Conservation (phyloP, 2,329 filamentous ascomycete species). For the Zasmidium citrigriseum region DNA sequence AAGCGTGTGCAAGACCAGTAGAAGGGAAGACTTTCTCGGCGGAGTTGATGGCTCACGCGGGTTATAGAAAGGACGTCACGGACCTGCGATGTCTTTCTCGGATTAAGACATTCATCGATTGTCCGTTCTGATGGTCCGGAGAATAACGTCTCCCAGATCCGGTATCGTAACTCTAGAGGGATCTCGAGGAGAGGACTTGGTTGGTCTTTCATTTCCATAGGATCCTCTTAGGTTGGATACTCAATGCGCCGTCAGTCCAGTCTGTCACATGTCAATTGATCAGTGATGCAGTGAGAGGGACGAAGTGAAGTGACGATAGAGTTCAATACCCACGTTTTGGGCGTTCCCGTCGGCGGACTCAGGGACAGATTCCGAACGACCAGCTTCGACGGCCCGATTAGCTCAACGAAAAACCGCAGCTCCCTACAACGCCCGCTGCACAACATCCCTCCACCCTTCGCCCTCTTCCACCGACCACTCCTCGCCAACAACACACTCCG, state of each 20-base stretch:
- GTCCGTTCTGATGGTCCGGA: neutral
- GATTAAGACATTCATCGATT: neutral
- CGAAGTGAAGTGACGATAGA: too few relatives aligned
- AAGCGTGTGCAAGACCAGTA: conserved; percentile 6
- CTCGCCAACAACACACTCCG: neutral
- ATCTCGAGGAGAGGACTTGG: neutral
- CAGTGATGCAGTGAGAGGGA: too few relatives aligned
- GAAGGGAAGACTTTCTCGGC: conserved; percentile 2
- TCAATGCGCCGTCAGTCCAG: neutral
- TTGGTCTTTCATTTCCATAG: neutral
- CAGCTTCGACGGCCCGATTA: too few relatives aligned
- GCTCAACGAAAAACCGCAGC: too few relatives aligned
- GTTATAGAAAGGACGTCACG: neutral
- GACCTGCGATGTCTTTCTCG: neutral
- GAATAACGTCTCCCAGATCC: neutral
- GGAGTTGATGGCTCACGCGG: neutral
- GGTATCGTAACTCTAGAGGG: conserved; percentile 4
- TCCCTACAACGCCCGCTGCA: too few relatives aligned
- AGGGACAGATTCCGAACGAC: too few relatives aligned
- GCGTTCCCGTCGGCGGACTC: too few relatives aligned
- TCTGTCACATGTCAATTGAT: too few relatives aligned
- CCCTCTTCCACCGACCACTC: conserved; percentile 1
- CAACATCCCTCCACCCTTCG: neutral
- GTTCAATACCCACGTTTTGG: too few relatives aligned
- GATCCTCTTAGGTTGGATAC: too few relatives aligned